Evolutionary conservation across 768 basidiomycete species (phyloP).

Genomic region (Chiua virens): DNA sequence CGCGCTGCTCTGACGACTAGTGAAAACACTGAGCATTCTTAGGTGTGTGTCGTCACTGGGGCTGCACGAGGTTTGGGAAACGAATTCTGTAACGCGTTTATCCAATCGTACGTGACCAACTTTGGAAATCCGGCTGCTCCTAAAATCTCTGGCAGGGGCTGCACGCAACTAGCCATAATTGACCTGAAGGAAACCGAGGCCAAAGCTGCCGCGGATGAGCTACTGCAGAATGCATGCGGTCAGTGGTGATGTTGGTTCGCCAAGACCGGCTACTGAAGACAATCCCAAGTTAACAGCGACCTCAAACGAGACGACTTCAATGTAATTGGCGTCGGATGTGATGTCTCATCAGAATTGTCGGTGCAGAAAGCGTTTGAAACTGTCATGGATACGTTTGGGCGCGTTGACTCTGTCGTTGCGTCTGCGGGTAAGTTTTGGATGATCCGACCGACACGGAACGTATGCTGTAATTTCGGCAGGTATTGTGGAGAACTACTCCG

Average conservation of each 20-base stretch:
- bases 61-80: slow-evolving; percentile 89
- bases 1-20: background rate
- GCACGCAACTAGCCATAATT: slow-evolving; percentile 74
- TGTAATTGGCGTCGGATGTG: slow-evolving; percentile 78
- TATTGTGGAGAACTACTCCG: slow-evolving; percentile 86
- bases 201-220: slow-evolving; percentile 63
- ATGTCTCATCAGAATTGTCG: slow-evolving; percentile 80
- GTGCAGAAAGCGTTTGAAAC: slow-evolving; percentile 72
- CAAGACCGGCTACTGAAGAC: slow-evolving; percentile 28
- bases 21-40: slow-evolving; percentile 2
- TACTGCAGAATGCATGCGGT: slow-evolving; percentile 55
- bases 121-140: background rate
- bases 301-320: slow-evolving; percentile 56
- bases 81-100: slow-evolving; percentile 87
- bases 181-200: slow-evolving; percentile 78
- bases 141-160: slow-evolving; percentile 54
- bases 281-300: slow-evolving; percentile 52
- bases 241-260: slow-evolving; percentile 25
- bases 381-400: slow-evolving; percentile 64
- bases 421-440: slow-evolving; percentile 65
- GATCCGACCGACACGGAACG: slow-evolving; percentile 3
- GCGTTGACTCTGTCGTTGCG: slow-evolving; percentile 81
- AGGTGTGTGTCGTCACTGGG: slow-evolving; percentile 93
- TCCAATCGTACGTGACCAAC: slow-evolving; percentile 26
- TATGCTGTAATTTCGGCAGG: slow-evolving; percentile 41